Evolutionary conservation across 306 rosid species (phyloP), one percentile per base, ranked within the genome.

Genomic region (Glycyrrhiza uralensis): DNA sequence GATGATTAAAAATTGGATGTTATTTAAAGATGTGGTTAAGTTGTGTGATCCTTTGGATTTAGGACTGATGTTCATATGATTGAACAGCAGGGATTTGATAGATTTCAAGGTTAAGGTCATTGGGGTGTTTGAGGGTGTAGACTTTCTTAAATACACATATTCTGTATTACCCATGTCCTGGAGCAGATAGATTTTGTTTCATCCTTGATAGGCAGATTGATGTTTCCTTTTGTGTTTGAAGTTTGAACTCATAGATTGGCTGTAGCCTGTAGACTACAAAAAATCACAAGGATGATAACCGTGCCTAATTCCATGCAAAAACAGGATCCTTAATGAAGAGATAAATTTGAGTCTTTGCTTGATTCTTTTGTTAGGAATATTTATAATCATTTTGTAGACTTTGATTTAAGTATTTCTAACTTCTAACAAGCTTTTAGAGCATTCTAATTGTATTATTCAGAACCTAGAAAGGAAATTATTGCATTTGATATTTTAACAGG

Each of bases 401-500:
- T 72, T 7, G 15, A 50, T 41, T 51, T 41, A 58, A 29, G 68
- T 71, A 51, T 64, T 62, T 38, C 52, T 60, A 42, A 63, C 52
- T 46, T 56, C 36, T 54, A 61, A 14, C 2, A 7, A 59, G 10
- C 35, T 47, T 68, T 51, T 57, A 55, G 19, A 66, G 58, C 66
- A 60, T 45, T 70, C 26, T 76, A 52, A 42, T 66, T 46, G 52
- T n/a, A 15, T 68, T 74, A 35, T 49, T 45, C 26, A 22, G 20
- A 71, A 32, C 13, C 41, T 66, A 18, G 63, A 11, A 7, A 54
- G 22, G 68, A 72, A 45, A 78, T 56, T 29, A 32, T 75, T 70
- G 78, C 62, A 41, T 64, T 65, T 80, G 38, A 62, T 60, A 26
- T 62, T 20, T 42, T 69, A 8, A 63, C 11, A 55, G 22, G 56